A percentile compares a stretch with the other conserved stretches of the same genome.
phyloP scores from a whole-genome alignment of 108 stramenopile species.

The Pseudonitzschia delicatissima region DNA sequence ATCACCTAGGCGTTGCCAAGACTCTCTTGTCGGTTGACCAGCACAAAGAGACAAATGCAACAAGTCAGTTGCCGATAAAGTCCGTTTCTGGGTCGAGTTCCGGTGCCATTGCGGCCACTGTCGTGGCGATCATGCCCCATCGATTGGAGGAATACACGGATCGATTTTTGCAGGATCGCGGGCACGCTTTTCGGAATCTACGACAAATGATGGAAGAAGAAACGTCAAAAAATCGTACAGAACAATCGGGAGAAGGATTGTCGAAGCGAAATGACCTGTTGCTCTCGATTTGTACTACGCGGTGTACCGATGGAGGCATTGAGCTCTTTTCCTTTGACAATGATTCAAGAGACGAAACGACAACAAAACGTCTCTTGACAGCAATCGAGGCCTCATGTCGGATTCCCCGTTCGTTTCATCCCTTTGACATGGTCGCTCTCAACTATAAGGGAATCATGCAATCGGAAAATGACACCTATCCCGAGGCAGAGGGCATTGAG shows the following conservation, averaged over 20 bases:
- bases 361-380: slow-evolving; percentile 20
- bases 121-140: slow-evolving; percentile 32
- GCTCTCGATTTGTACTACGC: slow-evolving; percentile 50
- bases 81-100: slow-evolving; percentile 52
- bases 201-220: slow-evolving; percentile 34
- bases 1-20: slow-evolving; percentile 49
- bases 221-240: neutral
- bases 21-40: slow-evolving; percentile 12
- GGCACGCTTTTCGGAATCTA: slow-evolving; percentile 37
- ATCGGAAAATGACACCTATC: slow-evolving; percentile 26
- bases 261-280: neutral
- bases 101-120: slow-evolving; percentile 55
- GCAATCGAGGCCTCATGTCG: slow-evolving; percentile 52
- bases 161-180: slow-evolving; percentile 50
- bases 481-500: slow-evolving; percentile 44
- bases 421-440: slow-evolving; percentile 41
- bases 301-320: slow-evolving; percentile 41
- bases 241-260: neutral
- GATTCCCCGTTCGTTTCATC: slow-evolving; percentile 60
- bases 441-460: neutral
- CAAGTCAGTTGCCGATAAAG: slow-evolving; percentile 11
- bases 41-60: neutral
- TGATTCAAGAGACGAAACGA: neutral
- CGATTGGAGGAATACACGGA: slow-evolving; percentile 51
- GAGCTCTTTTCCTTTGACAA: slow-evolving; percentile 43